A percentile compares a stretch with the other conserved stretches of the same genome.
These are phyloP conservation scores for Fusarium lateritium DNA, from an alignment of 2,329 filamentous ascomycete species.

Conservation along the genomic window DNA sequence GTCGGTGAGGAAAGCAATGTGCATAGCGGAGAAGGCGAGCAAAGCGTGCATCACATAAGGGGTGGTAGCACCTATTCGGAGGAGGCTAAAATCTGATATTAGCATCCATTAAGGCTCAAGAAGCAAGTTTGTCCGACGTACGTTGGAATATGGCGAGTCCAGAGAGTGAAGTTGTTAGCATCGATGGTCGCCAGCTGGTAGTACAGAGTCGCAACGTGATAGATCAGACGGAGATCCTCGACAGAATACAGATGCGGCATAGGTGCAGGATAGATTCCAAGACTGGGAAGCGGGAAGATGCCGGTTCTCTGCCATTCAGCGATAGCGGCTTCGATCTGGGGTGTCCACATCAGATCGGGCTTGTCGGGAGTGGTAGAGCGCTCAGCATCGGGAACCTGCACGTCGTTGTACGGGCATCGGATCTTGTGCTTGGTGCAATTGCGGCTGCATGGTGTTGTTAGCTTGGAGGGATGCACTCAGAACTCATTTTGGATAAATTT, in stretches of 20 bases:
- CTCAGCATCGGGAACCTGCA: constrained; percentile 74
- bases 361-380: constrained; percentile 73
- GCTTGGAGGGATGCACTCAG: neutral
- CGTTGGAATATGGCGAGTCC: constrained; percentile 94
- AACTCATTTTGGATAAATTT: constrained; percentile 52
- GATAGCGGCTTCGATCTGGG: constrained; percentile 85
- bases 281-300: constrained; percentile 86
- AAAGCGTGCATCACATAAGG: constrained; percentile 95
- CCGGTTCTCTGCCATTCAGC: constrained; percentile 88
- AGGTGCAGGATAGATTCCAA: constrained; percentile 82
- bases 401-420: constrained; percentile 97
- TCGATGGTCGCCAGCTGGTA: constrained; percentile 84
- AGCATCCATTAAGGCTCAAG: constrained; percentile 21
- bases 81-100: constrained; percentile 51
- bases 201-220: constrained; percentile 90
- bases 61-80: constrained; percentile 85
- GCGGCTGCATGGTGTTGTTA: constrained; percentile 70
- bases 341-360: constrained; percentile 85
- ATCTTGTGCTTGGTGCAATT: constrained; percentile 99
- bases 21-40: constrained; percentile 93
- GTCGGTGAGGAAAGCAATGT: constrained; percentile 90
- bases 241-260: constrained; percentile 80
- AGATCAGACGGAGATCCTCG: constrained; percentile 88
- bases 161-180: constrained; percentile 88
- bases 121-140: constrained; percentile 64